A percentile compares a stretch with the other conserved stretches of the same genome.
Evolutionary conservation across 805 yeast species (phyloP).

Genomic region (Brettanomyces anomalus): DNA sequence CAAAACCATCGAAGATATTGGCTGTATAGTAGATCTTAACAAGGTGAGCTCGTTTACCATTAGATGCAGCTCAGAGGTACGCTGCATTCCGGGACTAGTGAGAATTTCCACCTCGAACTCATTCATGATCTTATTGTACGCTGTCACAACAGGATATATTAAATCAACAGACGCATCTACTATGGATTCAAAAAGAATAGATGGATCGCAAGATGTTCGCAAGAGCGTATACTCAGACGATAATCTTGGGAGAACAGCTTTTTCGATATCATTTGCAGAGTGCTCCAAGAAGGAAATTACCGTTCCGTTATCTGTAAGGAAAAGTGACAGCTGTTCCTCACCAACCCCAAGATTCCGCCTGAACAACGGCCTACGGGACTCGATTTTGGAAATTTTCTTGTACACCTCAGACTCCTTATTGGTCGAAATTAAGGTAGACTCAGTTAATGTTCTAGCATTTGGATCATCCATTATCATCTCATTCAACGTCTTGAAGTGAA

Average conservation of each 20-base stretch:
- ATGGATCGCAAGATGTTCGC: conserved; percentile 42
- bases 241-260: conserved; percentile 41
- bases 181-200: conserved; percentile 44
- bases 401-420: conserved; percentile 1
- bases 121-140: conserved; percentile 38
- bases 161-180: conserved; percentile 48
- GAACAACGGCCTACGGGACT: conserved; percentile 36
- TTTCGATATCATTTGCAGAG: conserved; percentile 42
- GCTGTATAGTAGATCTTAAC: conserved; percentile 37
- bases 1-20: conserved; percentile 37
- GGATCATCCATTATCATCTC: conserved; percentile 16
- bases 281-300: conserved; percentile 51
- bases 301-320: conserved; percentile 33
- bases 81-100: conserved; percentile 38
- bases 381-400: conserved; percentile 24
- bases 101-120: conserved; percentile 46
- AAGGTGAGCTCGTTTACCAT: conserved; percentile 44
- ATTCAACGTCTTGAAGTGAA: conserved; percentile 8
- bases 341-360: conserved; percentile 36
- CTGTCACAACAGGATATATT: conserved; percentile 42
- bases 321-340: conserved; percentile 48
- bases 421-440: conserved; percentile 17
- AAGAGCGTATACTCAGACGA: conserved; percentile 36
- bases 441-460: conserved; percentile 27
- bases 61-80: conserved; percentile 44